These are phyloP conservation scores for Ettlia oleoabundans DNA, from an alignment of 139 green algal genomes.

Conservation along the genomic window DNA sequence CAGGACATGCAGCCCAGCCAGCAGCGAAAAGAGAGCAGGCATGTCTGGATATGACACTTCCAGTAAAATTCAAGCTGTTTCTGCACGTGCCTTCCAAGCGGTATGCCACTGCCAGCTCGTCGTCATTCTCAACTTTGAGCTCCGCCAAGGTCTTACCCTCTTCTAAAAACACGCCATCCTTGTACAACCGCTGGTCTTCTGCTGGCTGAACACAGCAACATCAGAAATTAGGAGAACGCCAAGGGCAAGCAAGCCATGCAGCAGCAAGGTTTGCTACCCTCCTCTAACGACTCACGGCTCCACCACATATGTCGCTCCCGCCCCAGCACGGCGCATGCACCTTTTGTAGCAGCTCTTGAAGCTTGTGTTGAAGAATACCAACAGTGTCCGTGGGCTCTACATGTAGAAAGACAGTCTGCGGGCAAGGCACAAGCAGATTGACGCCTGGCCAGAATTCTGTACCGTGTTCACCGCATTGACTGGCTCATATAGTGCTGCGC, in stretches of 20 bases:
- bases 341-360: constrained; percentile 83
- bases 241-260: no score
- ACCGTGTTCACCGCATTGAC: no score
- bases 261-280: no score
- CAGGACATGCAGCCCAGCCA: background rate
- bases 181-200: constrained; percentile 73
- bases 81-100: constrained; percentile 52
- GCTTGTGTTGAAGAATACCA: constrained; percentile 75
- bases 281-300: no score
- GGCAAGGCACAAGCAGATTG: background rate
- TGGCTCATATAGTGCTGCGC: no score
- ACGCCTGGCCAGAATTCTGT: background rate
- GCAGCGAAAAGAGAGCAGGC: background rate
- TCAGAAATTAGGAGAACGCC: no score
- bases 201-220: constrained; percentile 61
- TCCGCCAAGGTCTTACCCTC: constrained; percentile 85
- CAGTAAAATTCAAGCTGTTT: background rate
- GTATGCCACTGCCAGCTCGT: constrained; percentile 76
- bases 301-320: no score
- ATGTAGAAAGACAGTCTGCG: constrained; percentile 84
- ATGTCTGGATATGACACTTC: no score
- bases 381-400: constrained; percentile 85
- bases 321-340: no score
- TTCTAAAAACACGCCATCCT: constrained; percentile 59
- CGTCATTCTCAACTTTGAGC: constrained; percentile 85